These are phyloP conservation scores for Komagataella ulmi DNA, from an alignment of 805 yeast genomes.

Conservation along the genomic window DNA sequence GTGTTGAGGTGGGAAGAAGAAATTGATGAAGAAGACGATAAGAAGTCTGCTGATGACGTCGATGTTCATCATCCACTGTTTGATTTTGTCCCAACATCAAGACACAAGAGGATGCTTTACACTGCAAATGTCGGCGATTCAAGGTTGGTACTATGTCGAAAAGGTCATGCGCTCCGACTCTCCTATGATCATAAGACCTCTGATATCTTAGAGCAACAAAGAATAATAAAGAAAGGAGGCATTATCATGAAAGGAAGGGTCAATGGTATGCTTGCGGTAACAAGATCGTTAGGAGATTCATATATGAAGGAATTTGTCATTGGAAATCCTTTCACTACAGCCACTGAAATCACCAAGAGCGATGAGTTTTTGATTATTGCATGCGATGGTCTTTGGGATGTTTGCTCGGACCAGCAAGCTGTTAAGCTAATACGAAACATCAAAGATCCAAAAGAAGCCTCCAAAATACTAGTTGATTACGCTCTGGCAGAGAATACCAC, in stretches of 20 bases:
- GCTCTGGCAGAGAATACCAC: constrained; percentile 76
- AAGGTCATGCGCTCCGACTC: constrained; percentile 63
- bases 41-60: not conserved
- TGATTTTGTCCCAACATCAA: constrained; percentile 32
- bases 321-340: constrained; percentile 86
- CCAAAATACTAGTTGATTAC: constrained; percentile 48
- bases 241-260: constrained; percentile 82
- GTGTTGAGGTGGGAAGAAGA: constrained; percentile 69
- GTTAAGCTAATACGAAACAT: constrained; percentile 51
- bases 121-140: constrained; percentile 96
- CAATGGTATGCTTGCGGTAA: constrained; percentile 90
- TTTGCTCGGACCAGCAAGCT: constrained; percentile 73
- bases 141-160: constrained; percentile 64
- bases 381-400: constrained; percentile 98
- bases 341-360: constrained; percentile 50
- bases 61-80: constrained; percentile 12
- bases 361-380: constrained; percentile 84
- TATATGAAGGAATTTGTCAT: constrained; percentile 82
- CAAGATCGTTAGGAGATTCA: constrained; percentile 87
- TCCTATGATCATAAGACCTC: constrained; percentile 92
- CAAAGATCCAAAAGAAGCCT: constrained; percentile 49
- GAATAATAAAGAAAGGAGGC: constrained; percentile 76
- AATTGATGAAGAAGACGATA: constrained; percentile 7
- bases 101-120: constrained; percentile 64
- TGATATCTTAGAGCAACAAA: constrained; percentile 60